Conservation (phyloP, 2,329 filamentous ascomycete genomes). For the Lojkania enalia region DNA sequence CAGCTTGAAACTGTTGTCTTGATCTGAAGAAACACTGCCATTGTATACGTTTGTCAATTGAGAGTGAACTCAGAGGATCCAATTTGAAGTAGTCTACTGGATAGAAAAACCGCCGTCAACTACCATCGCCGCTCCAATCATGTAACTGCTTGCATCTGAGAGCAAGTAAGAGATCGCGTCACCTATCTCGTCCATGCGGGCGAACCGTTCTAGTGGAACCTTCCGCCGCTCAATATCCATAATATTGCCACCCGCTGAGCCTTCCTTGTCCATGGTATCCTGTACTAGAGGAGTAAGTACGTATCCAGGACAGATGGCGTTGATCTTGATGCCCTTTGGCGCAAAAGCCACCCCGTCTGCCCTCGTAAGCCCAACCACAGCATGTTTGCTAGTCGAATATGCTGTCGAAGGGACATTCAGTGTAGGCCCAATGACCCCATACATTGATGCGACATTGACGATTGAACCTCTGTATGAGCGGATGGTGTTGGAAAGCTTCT, state of each 20-base stretch:
- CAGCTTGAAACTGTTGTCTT: too few species aligned
- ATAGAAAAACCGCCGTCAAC: constrained; percentile 56
- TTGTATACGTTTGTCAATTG: too few species aligned
- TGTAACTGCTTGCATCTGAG: constrained; percentile 71
- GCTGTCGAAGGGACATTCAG: constrained; percentile 47
- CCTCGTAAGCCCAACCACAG: constrained; percentile 58
- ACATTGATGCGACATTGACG: constrained; percentile 59
- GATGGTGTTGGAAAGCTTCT: constrained; percentile 34
- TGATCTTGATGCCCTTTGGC: constrained; percentile 58
- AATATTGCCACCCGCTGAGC: constrained; percentile 18
- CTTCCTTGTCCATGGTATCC: constrained; percentile 18
- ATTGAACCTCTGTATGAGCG: constrained; percentile 54
- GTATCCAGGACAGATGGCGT: constrained; percentile 62
- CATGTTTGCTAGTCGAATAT: constrained; percentile 59
- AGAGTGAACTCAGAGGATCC: too few species aligned
- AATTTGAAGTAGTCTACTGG: too few species aligned
- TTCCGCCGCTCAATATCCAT: constrained; percentile 44
- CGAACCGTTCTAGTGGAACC: constrained; percentile 53
- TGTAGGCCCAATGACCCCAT: constrained; percentile 50
- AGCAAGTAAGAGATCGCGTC: constrained; percentile 72
- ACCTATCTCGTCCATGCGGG: constrained; percentile 67
- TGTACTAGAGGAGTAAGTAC: constrained; percentile 49
- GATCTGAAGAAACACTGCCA: too few species aligned
- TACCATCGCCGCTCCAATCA: constrained; percentile 72
- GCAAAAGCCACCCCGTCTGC: constrained; percentile 60